Evolutionary conservation across 495 filamentous ascomycete genomes (phyloP), one percentile per base, ranked within the genome.

Genomic region (Penicillium daleae): DNA sequence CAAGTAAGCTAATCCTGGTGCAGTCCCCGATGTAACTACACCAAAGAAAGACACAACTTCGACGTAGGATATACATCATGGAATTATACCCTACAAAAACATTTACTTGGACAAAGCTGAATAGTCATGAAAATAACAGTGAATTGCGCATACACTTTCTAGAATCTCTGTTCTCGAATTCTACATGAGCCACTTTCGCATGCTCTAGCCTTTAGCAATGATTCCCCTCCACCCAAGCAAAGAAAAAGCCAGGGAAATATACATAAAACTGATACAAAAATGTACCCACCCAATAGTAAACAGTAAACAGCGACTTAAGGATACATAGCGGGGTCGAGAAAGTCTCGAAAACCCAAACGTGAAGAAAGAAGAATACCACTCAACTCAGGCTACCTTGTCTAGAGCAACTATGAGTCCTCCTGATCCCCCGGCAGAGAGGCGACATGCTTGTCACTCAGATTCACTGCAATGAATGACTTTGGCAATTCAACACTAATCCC

Each of bases 401-500:
- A 21, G 19, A 46, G 6, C 9, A 8, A 46, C 24, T 46, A 52
- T 19, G 10, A 29, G 2, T 31, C 49, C 6, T 63, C 55, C 10
- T 62, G 55, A 49, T 62, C 65, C 6, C 57, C 65, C 3, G 56
- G 35, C 10, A 49, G 57, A 26, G 59, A 56, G n/a, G 57, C 53
- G 37, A 65, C 13, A 44, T 72, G 70, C 42, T 74, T 74, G 50
- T 74, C 69, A 56, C 70, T 72, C 15, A 74, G 46, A 44, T 74
- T 72, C 6, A 74, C 71, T 0, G 70, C 94, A 31, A 95, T 85
- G 75, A 99, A 99, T 12, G 87, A 89, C 78, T 96, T 95, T 27
- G 95, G 95, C 26, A 99, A 78, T 81, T 97, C 96, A 40, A 99
- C 96, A 63, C 92, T 93, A 52, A n/a, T 55, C 32, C 55, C 22